These are phyloP conservation scores for Artemisia annua DNA, from an alignment of 129 eudicot genomes.

Conservation along the genomic window DNA sequence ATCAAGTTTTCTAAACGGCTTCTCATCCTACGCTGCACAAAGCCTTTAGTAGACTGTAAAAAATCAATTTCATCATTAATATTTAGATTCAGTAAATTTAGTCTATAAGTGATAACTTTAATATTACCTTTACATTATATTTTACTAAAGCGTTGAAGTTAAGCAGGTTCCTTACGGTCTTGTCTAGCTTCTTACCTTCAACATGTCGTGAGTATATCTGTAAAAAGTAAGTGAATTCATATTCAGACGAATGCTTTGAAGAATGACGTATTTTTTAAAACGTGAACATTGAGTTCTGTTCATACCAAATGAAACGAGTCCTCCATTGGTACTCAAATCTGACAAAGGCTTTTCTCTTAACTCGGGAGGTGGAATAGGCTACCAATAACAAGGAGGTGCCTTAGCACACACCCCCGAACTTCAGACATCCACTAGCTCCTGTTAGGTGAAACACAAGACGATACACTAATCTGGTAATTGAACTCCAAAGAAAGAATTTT, in stretches of 20 bases:
- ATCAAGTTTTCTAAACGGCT: constrained; percentile 72
- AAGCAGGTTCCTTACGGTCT: constrained; percentile 85
- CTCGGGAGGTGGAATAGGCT: constrained; percentile 94
- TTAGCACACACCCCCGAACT: constrained; percentile 57
- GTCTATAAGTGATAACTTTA: neutral
- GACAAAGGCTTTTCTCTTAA: constrained; percentile 78
- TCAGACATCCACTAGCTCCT: constrained; percentile 92
- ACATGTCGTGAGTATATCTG: constrained; percentile 75
- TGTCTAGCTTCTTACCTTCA: constrained; percentile 85
- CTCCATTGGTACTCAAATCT: constrained; percentile 94
- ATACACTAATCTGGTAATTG: neutral
- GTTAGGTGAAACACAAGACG: neutral
- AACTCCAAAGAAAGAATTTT: no score
- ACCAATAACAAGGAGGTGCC: constrained; percentile 94
- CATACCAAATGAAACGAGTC: constrained; percentile 88
- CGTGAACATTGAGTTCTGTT: constrained; percentile 2
- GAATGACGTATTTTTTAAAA: neutral
- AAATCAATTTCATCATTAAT: constrained; percentile 17
- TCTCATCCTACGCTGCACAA: constrained; percentile 77
- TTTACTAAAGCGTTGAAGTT: constrained; percentile 82
- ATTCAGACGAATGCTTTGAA: neutral
- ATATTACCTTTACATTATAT: constrained; percentile 77
- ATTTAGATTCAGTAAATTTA: constrained; percentile 5
- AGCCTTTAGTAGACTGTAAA: constrained; percentile 76
- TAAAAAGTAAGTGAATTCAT: constrained; percentile 9